Percentiles rank a stretch among this genome's conserved stretches.
These are phyloP conservation scores for Metarhizium album DNA, from an alignment of 2,329 filamentous ascomycete species.

Conservation along the genomic window DNA sequence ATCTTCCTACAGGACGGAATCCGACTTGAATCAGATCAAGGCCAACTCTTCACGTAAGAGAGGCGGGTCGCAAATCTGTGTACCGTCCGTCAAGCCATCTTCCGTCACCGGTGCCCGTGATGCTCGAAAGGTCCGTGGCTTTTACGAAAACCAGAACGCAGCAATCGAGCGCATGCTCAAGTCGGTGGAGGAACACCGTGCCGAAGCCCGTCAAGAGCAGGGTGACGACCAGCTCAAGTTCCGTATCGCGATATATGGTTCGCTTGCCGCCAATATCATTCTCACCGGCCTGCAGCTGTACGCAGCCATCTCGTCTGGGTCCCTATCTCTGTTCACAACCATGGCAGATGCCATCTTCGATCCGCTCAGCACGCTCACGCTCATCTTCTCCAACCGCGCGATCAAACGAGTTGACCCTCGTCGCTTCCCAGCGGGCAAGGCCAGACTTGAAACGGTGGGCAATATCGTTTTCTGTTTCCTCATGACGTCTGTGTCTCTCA, in stretches of 20 bases:
- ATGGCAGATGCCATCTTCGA: constrained; percentile 96
- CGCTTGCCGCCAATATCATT: constrained; percentile 69
- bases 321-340: constrained; percentile 93
- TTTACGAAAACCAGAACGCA: constrained; percentile 87
- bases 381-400: constrained; percentile 79
- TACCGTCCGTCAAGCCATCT: constrained; percentile 4
- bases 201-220: constrained; percentile 68
- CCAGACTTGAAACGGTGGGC: constrained; percentile 86
- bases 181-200: constrained; percentile 81
- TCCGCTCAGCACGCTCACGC: constrained; percentile 75
- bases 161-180: constrained; percentile 88
- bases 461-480: constrained; percentile 96
- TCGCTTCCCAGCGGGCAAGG: constrained; percentile 85
- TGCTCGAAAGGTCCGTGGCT: constrained; percentile 56
- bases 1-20: constrained; percentile 63
- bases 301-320: constrained; percentile 74
- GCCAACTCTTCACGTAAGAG: constrained; percentile 75
- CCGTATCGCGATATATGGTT: constrained; percentile 54
- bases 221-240: constrained; percentile 71
- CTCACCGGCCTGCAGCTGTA: constrained; percentile 79
- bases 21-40: constrained; percentile 66
- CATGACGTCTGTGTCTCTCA: constrained; percentile 85
- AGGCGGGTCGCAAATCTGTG: constrained; percentile 25
- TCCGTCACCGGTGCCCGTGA: constrained; percentile 12
- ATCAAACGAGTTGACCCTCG: constrained; percentile 77